These are phyloP conservation scores for Stagonosporopsis rhizophila DNA, from an alignment of 2,329 filamentous ascomycete genomes.

Conservation along the genomic window DNA sequence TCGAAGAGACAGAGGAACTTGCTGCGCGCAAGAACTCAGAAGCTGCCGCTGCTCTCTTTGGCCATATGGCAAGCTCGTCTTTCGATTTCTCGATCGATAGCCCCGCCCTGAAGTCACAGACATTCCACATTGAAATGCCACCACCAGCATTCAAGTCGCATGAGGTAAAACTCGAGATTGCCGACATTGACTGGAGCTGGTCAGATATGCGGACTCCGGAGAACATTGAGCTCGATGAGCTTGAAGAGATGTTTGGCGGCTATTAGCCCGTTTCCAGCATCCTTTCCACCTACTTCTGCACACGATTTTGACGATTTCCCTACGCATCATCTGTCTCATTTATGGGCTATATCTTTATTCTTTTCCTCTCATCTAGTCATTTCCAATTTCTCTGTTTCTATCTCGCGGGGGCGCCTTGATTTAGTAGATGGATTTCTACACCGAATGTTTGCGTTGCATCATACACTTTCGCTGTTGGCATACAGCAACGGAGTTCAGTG, in stretches of 20 bases:
- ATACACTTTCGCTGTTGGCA: conserved; percentile 30
- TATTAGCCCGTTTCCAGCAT: conserved; percentile 58
- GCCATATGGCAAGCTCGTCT: conserved; percentile 49
- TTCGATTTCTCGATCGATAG: conserved; percentile 54
- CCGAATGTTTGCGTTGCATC: conserved; percentile 42
- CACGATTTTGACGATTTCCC: conserved; percentile 43
- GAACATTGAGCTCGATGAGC: conserved; percentile 88
- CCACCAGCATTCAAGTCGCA: conserved; percentile 41
- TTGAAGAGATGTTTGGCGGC: conserved; percentile 83
- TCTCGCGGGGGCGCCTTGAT: conserved; percentile 26
- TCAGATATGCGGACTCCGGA: conserved; percentile 74
- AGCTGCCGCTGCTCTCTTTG: conserved; percentile 58
- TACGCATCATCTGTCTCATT: conserved; percentile 24
- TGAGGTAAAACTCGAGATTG: conserved; percentile 41
- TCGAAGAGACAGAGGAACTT: conserved; percentile 57
- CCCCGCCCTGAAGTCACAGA: conserved; percentile 52
- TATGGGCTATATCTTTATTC: conserved; percentile 26
- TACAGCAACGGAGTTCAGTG: conserved; percentile 20
- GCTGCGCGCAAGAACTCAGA: conserved; percentile 59
- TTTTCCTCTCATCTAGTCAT: conserved; percentile 37
- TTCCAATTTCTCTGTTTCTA: conserved; percentile 25
- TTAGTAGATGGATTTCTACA: conserved; percentile 38
- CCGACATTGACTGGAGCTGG: conserved; percentile 44
- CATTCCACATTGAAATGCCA: conserved; percentile 44
- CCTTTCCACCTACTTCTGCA: conserved; percentile 19